phyloP scores from a whole-genome alignment of 306 rosid genomes.

The Rubus parviflorus region DNA sequence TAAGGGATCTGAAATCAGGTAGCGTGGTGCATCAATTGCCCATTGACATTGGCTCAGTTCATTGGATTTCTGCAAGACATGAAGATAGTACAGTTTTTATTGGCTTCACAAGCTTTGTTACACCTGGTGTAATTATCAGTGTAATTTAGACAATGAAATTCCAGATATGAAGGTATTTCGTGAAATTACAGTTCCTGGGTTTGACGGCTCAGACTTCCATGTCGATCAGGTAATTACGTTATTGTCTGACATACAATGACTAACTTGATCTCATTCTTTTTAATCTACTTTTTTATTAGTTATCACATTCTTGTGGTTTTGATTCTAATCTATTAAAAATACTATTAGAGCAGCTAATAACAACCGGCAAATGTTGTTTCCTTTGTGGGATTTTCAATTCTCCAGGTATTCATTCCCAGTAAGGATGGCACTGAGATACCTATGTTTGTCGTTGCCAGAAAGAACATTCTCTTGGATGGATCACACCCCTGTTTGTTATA shows the following conservation, averaged over 20 bases:
- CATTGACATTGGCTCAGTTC: constrained; percentile 80
- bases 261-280: background rate
- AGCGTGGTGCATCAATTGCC: constrained; percentile 75
- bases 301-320: background rate
- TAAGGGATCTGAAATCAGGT: constrained; percentile 82
- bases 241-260: background rate
- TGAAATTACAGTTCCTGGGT: constrained; percentile 72
- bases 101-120: constrained; percentile 79
- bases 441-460: constrained; percentile 66
- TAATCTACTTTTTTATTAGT: background rate
- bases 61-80: constrained; percentile 69
- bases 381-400: constrained; percentile 11
- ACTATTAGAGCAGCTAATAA: background rate
- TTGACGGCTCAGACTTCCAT: constrained; percentile 68
- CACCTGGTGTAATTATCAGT: constrained; percentile 86
- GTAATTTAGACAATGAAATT: constrained; percentile 52
- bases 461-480: constrained; percentile 74
- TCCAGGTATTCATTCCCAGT: constrained; percentile 75
- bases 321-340: background rate
- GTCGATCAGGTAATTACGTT: constrained; percentile 67
- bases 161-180: constrained; percentile 83
- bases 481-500: constrained; percentile 91
- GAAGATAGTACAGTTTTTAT: constrained; percentile 63
- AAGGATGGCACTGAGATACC: constrained; percentile 91
- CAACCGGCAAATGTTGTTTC: constrained; percentile 12